phyloP scores from a whole-genome alignment of 1,284 basidiomycete genomes.

The Microbotryum lychnidis-dioicae region DNA sequence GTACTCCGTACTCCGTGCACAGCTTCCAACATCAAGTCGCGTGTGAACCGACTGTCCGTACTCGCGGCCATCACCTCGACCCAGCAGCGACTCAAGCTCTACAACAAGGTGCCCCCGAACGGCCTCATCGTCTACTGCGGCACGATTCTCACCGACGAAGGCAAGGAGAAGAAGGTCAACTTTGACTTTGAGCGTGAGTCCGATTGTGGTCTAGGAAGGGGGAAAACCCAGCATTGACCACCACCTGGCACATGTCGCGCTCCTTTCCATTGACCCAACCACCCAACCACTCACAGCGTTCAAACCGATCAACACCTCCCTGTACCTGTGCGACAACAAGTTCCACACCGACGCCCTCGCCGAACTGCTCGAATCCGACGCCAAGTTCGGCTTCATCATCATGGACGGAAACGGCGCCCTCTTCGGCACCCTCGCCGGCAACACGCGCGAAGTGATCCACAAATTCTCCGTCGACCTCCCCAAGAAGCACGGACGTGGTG shows the following conservation, averaged over 20 bases:
- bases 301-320: constrained; percentile 95
- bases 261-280: background rate
- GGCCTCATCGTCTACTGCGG: constrained; percentile 85
- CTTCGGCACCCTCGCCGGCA: constrained; percentile 91
- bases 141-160: constrained; percentile 95
- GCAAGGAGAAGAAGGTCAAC: constrained; percentile 88
- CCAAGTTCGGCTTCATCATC: constrained; percentile 97
- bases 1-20: constrained; percentile 47
- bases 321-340: constrained; percentile 99
- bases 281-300: no score
- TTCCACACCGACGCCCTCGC: constrained; percentile 98
- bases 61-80: constrained; percentile 97
- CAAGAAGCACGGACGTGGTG: constrained; percentile 97
- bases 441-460: constrained; percentile 93
- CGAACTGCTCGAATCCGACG: constrained; percentile 93
- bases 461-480: constrained; percentile 98
- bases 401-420: constrained; percentile 98
- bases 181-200: constrained; percentile 73
- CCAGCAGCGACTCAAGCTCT: constrained; percentile 96
- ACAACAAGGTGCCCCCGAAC: constrained; percentile 91
- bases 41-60: constrained; percentile 95
- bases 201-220: no score
- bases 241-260: background rate
- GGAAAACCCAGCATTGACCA: no score
- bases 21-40: constrained; percentile 98